These are phyloP conservation scores for Fusarium torulosum DNA, from an alignment of 2,329 filamentous ascomycete genomes.

Conservation along the genomic window DNA sequence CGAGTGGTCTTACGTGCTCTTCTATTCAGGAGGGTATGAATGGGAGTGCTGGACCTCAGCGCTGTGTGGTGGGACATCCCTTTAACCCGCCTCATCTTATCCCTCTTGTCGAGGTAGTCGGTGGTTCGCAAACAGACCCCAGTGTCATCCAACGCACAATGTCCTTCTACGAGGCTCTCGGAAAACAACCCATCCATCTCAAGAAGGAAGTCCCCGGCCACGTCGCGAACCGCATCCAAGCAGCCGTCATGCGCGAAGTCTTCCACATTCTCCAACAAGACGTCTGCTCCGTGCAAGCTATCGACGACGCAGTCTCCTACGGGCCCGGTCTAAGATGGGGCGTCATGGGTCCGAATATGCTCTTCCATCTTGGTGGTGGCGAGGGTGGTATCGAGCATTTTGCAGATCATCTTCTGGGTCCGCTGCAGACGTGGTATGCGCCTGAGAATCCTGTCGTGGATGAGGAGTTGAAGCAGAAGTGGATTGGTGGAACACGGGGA, in stretches of 20 bases:
- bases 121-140: constrained; percentile 6
- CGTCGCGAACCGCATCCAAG: constrained; percentile 30
- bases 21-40: constrained; percentile 23
- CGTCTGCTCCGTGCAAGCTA: constrained; percentile 18
- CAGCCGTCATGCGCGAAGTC: constrained; percentile 27
- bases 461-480: constrained; percentile 13
- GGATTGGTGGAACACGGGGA: constrained; percentile 12
- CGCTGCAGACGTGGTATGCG: constrained; percentile 24
- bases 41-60: neutral
- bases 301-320: constrained; percentile 28
- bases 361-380: constrained; percentile 30
- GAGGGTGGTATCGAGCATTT: constrained; percentile 31
- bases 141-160: constrained; percentile 4
- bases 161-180: constrained; percentile 5
- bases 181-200: constrained; percentile 20
- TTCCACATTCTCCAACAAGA: constrained; percentile 21
- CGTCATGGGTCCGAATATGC: constrained; percentile 22
- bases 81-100: constrained; percentile 28
- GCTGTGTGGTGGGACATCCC: constrained; percentile 23
- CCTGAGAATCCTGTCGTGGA: constrained; percentile 25
- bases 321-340: constrained; percentile 25
- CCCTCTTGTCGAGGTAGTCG: constrained; percentile 26
- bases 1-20: constrained; percentile 21
- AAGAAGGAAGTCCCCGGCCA: constrained; percentile 27
- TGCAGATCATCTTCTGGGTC: constrained; percentile 21